Base-by-base conservation (phyloP, 2,329 filamentous ascomycete species). In the Xylariales sp. region DNA sequence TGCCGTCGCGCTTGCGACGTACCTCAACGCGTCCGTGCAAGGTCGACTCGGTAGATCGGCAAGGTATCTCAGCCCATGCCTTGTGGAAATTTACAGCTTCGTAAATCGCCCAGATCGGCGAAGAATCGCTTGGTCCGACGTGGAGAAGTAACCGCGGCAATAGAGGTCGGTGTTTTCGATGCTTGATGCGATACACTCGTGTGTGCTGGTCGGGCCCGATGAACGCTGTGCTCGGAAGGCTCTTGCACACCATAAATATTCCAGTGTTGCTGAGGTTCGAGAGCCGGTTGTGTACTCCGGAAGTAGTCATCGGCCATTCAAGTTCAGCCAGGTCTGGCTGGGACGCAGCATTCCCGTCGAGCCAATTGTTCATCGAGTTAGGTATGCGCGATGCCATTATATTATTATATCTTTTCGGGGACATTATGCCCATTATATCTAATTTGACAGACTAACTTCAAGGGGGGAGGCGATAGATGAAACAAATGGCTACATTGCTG, bases 91-190 rank as follows among this genome's bases (percentile, higher is more conserved):
- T 57, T 14, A 28, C 18, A 5, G 64, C 64, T 45, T 60, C 52
- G 43, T 69, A 69, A 1, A 34, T 69, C 30, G 67, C 67, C 67
- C 64, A 69, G 18, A 67, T 50, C 10, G 50, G 56, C 10, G 64
- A 64, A 28, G 36, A 50, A 4, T 46, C 6, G 14, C 16, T 30
- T 10, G 64, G 60, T 0, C 67, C 67, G 10, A 50, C 23, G 18
- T 69, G 53, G 16, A 69, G 32, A 34, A 50, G 36, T 28, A 69
- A 43, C 0, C 41, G 45, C 43, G 60, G 67, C 3, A 67, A 32
- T 8, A 69, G 14, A 6, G 67, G 67, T 23, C 52, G 39, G 32
- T 32, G 48, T 64, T 34, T 57, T 45, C 46, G 46, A 49, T 69
- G 60, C 30, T 65, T 48, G 50, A 69, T 39, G 48, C 60, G 64